Conservation (phyloP, 495 filamentous ascomycete genomes). For the Tetracladium marchalianum region DNA sequence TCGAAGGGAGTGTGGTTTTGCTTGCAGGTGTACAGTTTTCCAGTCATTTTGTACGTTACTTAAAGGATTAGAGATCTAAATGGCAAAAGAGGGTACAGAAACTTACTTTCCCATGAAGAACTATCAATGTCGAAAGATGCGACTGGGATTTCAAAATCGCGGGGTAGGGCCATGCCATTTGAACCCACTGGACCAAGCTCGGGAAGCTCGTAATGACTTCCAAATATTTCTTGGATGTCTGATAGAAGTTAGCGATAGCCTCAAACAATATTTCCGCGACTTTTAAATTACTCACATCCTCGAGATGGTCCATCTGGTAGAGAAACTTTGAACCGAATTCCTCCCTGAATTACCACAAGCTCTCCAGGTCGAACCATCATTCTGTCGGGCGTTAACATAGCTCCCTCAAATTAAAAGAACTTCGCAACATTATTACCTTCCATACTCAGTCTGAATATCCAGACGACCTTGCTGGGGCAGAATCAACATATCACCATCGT, state of each 20-base stretch:
- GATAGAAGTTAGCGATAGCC: too few relatives aligned
- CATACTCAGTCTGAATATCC: conserved; percentile 55
- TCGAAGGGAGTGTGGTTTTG: conserved; percentile 74
- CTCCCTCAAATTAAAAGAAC: too few relatives aligned
- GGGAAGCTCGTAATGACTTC: not conserved
- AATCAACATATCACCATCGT: conserved; percentile 63
- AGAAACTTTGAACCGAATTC: conserved; percentile 53
- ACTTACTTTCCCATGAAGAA: not conserved
- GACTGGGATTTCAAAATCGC: conserved; percentile 62
- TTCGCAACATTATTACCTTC: not conserved
- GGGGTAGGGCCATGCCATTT: conserved; percentile 56
- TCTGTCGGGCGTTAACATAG: conserved; percentile 32
- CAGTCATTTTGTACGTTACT: conserved; percentile 51
- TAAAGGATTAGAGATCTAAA: conserved; percentile 36
- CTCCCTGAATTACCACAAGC: conserved; percentile 60
- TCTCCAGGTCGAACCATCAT: conserved; percentile 58
- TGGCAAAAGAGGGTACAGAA: not conserved
- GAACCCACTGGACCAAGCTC: conserved; percentile 39
- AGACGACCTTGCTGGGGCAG: conserved; percentile 58
- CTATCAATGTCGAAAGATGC: conserved; percentile 48
- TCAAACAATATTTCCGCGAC: too few relatives aligned
- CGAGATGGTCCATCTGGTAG: conserved; percentile 48
- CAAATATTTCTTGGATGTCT: conserved; percentile 31
- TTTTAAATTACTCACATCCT: conserved; percentile 29
- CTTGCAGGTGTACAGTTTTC: conserved; percentile 42